A percentile compares a stretch with the other conserved stretches of the same genome.
These are phyloP conservation scores for Jaltomata sinuosa DNA, from an alignment of 257 asterid species.

Conservation along the genomic window DNA sequence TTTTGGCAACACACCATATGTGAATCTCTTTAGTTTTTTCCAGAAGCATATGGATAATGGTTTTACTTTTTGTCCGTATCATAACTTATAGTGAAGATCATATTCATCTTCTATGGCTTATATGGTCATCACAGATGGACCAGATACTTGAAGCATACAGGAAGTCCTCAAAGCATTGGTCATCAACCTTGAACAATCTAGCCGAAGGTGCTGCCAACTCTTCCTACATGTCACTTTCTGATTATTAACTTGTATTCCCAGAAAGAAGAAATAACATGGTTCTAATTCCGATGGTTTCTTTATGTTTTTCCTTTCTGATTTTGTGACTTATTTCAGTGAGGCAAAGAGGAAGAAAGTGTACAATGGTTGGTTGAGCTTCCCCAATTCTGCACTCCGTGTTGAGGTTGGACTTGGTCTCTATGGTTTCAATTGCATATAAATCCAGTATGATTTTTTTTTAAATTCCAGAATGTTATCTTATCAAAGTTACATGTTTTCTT, in stretches of 20 bases:
- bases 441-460: not conserved
- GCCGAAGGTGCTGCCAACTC: conserved; percentile 59
- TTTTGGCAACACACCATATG: not conserved
- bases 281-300: not conserved
- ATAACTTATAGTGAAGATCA: too few species aligned
- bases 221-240: not conserved
- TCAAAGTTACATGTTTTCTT: not conserved
- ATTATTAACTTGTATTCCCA: not conserved
- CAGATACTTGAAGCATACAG: conserved; percentile 73
- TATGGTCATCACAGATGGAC: conserved; percentile 48
- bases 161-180: conserved; percentile 96
- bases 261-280: not conserved
- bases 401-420: conserved; percentile 7
- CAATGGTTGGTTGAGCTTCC: conserved; percentile 68
- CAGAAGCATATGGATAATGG: not conserved
- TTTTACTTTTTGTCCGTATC: not conserved
- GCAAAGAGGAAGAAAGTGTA: conserved; percentile 87
- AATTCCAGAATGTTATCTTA: not conserved
- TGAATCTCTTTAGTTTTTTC: not conserved
- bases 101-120: not conserved
- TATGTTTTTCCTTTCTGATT: not conserved
- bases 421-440: not conserved
- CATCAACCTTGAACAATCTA: conserved; percentile 77
- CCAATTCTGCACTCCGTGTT: not conserved
- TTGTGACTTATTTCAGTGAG: conserved; percentile 38